phyloP scores from a whole-genome alignment of 23 red algal genomes.

The Chondrus crispus region DNA sequence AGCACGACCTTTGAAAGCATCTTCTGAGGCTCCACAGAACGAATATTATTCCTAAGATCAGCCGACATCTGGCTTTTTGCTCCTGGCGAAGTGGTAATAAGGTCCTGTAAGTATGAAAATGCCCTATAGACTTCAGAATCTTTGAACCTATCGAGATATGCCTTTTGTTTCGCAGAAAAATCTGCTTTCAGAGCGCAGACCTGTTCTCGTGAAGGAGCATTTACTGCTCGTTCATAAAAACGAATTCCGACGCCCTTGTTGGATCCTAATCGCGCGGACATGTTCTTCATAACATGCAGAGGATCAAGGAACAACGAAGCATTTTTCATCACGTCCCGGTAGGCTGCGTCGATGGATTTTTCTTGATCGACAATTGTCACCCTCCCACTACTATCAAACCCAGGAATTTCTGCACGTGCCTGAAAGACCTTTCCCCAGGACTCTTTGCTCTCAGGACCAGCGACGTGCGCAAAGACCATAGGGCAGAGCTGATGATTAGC shows the following conservation, averaged over 20 bases:
- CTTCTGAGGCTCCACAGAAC: neutral
- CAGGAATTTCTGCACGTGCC: neutral
- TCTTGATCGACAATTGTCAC: neutral
- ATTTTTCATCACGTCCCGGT: neutral
- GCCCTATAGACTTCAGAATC: neutral
- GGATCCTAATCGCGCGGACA: neutral
- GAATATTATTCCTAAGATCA: neutral
- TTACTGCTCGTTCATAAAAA: neutral
- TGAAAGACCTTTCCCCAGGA: neutral
- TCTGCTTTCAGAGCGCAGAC: neutral
- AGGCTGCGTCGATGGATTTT: neutral
- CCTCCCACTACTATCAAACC: neutral
- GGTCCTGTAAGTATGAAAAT: neutral
- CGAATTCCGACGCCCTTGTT: neutral
- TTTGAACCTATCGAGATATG: neutral
- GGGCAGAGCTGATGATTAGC: neutral
- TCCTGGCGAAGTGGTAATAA: neutral
- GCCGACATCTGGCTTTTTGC: neutral
- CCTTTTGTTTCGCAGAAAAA: neutral
- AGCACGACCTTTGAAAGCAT: neutral
- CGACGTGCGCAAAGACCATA: neutral
- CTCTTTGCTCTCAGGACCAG: neutral
- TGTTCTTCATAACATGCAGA: neutral
- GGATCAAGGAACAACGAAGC: neutral
- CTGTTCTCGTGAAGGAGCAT: neutral